Conservation (phyloP, 345 rosid genomes). For the Raphanus sativus region DNA sequence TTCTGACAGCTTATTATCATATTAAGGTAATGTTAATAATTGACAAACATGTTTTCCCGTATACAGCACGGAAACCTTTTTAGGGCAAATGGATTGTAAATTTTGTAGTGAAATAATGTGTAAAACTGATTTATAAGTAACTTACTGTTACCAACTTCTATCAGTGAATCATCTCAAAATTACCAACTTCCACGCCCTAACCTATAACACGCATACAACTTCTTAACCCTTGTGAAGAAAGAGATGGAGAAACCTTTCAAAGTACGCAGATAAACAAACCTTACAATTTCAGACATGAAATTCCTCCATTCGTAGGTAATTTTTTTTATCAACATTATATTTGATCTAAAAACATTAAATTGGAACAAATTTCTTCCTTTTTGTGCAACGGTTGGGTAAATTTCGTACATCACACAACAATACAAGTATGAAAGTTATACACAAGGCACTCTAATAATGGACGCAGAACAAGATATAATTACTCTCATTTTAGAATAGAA, state of each 20-base stretch:
- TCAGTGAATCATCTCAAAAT: no score
- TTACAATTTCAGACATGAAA: no score
- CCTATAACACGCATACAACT: background rate
- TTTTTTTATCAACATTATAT: background rate
- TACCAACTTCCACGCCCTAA: background rate
- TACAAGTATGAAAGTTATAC: background rate
- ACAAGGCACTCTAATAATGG: background rate
- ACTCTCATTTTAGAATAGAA: background rate
- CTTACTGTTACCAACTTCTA: no score
- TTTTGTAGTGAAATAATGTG: background rate
- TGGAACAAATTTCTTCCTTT: background rate
- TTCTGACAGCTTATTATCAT: background rate
- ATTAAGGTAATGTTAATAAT: background rate
- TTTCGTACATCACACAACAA: background rate
- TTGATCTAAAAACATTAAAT: background rate
- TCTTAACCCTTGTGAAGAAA: background rate
- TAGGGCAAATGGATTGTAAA: background rate
- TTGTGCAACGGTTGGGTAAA: background rate
- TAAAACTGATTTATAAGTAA: background rate
- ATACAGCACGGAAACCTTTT: background rate
- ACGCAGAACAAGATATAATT: background rate
- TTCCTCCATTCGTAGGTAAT: background rate
- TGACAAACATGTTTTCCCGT: background rate
- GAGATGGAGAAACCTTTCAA: background rate
- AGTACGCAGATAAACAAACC: background rate